Evolutionary conservation across 345 rosid genomes (phyloP).

Genomic region (Eutrema japonicum): DNA sequence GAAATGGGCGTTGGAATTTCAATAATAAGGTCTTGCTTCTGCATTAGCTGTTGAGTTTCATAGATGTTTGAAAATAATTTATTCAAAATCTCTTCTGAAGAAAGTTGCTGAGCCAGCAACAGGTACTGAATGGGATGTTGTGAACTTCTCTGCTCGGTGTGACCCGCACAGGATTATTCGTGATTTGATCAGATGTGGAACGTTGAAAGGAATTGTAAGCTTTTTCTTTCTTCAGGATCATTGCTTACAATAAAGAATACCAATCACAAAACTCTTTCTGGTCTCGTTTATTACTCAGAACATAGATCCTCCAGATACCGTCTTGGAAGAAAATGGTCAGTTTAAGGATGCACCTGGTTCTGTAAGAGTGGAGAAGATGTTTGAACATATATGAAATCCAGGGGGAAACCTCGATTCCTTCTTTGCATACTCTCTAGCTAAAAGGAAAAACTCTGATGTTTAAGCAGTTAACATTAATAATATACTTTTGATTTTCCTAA

Average conservation of each 20-base stretch:
- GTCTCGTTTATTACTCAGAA: conserved; percentile 31
- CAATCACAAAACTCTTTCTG: not conserved
- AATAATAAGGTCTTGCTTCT: conserved; percentile 63
- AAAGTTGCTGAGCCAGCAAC: conserved; percentile 64
- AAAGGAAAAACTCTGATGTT: no score
- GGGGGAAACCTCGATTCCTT: conserved; percentile 37
- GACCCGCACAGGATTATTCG: conserved; percentile 48
- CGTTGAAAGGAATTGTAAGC: conserved; percentile 82
- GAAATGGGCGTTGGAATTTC: conserved; percentile 85
- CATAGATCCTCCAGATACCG: conserved; percentile 50
- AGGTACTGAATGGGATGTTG: conserved; percentile 71
- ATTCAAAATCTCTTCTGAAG: conserved; percentile 38
- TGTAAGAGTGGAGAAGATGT: conserved; percentile 79
- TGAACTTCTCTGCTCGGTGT: conserved; percentile 77
- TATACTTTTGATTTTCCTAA: no score
- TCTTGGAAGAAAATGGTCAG: conserved; percentile 58
- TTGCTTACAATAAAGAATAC: not conserved
- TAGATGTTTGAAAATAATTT: conserved; percentile 1
- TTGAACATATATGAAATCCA: conserved; percentile 27
- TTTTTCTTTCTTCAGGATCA: not conserved
- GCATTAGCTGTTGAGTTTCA: not conserved
- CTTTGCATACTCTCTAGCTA: conserved; percentile 65
- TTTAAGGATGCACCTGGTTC: conserved; percentile 54
- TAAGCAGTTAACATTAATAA: no score
- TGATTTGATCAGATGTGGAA: conserved; percentile 60